Base-by-base conservation (phyloP, 257 asterid genomes). In the Nemophila menziesii region DNA sequence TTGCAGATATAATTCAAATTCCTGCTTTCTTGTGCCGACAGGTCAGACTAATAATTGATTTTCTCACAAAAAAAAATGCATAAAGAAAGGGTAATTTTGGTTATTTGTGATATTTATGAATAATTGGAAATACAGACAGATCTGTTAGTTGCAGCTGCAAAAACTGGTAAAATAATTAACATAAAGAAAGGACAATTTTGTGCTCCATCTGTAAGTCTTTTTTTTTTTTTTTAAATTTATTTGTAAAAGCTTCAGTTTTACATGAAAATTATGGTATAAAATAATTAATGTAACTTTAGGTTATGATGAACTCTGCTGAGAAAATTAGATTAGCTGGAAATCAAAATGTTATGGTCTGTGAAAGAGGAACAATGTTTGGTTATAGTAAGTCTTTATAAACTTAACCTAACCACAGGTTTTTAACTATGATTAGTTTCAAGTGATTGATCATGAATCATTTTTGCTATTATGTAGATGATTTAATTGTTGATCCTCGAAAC, bases 281-380 rank as follows among this genome's bases (percentile, higher is more conserved):
- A 44, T 43, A 39, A 43, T 55, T 39, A 26, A 14, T 51, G 33
- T 39, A 48, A 44, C 54, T 41, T 61, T 66, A 90, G 98, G 96
- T 90, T 57, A 85, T 90, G 98, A 52, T 27, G 38, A 90, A 81
- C 59, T 90, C 98, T 52, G 94, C 87, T 43, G 98, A 90, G 68
- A 90, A 84, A 67, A 71, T 85, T 47, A 78, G 93, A 67, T 50
- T 76, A 74, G 96, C 94, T 49, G 98, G 98, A 60, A 90, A 90
- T 71, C 77, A 75, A 54, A 90, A 90, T 61, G 93, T 90, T 40
- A 85, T 90, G 96, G 96, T 85, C 57, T 90, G 98, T 52, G 98
- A 90, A 78, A 80, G 98, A 72, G 98, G 98, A 60, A 90, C 98
- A 39, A 85, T 90, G 93, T 90, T 85, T 72, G 98, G 94, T 62